Evolutionary conservation across 805 yeast species (phyloP), one percentile per base, ranked within the genome.

Genomic region (Spathaspora passalidarum): DNA sequence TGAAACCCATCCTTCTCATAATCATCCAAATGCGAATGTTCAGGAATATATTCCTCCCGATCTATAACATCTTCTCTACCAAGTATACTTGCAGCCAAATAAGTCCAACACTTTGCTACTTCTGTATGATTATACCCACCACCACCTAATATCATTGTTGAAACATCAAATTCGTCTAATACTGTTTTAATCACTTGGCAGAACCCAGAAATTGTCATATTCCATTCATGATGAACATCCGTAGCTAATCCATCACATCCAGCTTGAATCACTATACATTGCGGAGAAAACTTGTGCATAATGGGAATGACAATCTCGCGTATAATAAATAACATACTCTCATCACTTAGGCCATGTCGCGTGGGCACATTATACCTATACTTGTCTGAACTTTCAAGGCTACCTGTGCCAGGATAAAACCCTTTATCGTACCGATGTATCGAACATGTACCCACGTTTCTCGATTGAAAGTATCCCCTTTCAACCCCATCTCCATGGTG

Each of bases 401-500:
- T 57, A 0, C 92, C 92, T 0, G 89, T 75, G 1, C 90, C 88
- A 0, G 94, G 94, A 52, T 76, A 86, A 56, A 86, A 86, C 0
- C 89, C 90, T 2, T 72, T 45, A 45, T 82, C 92, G 50, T 62
- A 69, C 23, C 86, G 57, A 61, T 86, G 95, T 2, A 85, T 49
- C 0, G 90, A 84, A 17, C 83, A 66, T 0, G 87, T 82, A 43
- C 76, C 60, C 0, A 86, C 86, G 25, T 73, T 75, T 34, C 72
- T 68, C 1, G 85, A 76, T 48, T 65, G 72, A 49, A 70, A 63
- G 62, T 84, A 86, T 0, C 89, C 88, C 2, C 68, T 65, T 42
- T 83, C 84, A 5, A 86, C 92, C 0, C 90, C 95, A 60, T 86
- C 91, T 0, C 92, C 91, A 61, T 86, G 91, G 59, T 86, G 95